phyloP scores from a whole-genome alignment of 108 stramenopile genomes.

The Nannochloropsis salina region DNA sequence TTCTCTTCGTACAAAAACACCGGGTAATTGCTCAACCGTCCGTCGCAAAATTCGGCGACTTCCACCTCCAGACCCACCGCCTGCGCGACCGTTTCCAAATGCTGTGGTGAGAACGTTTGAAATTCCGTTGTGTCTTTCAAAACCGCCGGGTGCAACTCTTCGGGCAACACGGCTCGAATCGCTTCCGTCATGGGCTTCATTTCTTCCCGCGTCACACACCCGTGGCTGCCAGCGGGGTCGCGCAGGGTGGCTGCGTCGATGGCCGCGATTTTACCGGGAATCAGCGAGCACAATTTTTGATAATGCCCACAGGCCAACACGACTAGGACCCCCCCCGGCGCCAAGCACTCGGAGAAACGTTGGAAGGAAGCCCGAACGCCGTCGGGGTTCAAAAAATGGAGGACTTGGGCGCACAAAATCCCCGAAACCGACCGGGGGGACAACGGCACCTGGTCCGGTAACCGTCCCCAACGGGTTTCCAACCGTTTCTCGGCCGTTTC shows the following conservation, averaged over 20 bases:
- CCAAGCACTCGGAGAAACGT: background rate
- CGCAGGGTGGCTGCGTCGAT: background rate
- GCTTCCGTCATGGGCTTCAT: background rate
- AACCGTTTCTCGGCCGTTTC: background rate
- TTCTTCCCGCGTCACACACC: background rate
- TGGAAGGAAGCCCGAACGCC: background rate
- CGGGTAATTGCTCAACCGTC: background rate
- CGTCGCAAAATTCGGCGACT: background rate
- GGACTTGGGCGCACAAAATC: constrained; percentile 11
- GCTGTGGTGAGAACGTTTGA: background rate
- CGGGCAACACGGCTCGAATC: background rate
- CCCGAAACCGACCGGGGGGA: background rate
- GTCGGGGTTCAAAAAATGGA: background rate
- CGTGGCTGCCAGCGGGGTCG: background rate
- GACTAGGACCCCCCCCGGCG: background rate
- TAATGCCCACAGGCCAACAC: constrained; percentile 5
- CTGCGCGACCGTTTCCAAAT: background rate
- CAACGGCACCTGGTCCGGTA: background rate
- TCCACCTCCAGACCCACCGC: background rate
- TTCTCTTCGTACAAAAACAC: background rate
- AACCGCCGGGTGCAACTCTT: background rate
- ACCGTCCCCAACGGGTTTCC: background rate
- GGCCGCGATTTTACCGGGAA: background rate
- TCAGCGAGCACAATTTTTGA: background rate
- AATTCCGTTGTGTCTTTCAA: background rate